phyloP scores from a whole-genome alignment of 1,284 basidiomycete genomes.

The Trichosporon ovoides region DNA sequence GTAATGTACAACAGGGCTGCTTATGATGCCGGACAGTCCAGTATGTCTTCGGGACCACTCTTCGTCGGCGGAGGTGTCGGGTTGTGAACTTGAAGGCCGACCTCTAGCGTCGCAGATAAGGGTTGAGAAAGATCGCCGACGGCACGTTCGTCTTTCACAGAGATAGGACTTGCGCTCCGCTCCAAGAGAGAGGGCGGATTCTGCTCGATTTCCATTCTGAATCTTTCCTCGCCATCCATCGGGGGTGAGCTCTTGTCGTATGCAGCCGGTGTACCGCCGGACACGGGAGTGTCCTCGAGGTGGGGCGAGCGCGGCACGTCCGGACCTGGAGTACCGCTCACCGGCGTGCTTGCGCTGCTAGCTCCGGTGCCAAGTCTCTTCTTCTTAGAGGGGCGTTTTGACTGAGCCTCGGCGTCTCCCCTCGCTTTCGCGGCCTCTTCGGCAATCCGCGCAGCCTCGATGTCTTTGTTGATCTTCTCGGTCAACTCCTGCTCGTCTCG shows the following conservation, averaged over 20 bases:
- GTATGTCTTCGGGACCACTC: too few species aligned
- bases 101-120: too few species aligned
- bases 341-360: background rate
- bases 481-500: slow-evolving; percentile 36
- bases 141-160: background rate
- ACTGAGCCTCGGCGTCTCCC: background rate
- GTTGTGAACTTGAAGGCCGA: background rate
- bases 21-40: too few species aligned
- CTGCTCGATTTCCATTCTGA: background rate
- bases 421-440: background rate
- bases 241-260: background rate
- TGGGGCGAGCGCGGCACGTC: background rate
- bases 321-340: background rate
- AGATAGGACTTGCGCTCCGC: background rate
- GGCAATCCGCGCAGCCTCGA: slow-evolving; percentile 10
- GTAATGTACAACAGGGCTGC: too few species aligned
- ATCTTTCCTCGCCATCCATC: background rate
- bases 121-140: too few species aligned
- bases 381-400: background rate
- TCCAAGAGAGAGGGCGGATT: background rate
- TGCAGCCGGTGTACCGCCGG: background rate
- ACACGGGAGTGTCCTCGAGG: background rate
- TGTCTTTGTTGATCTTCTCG: slow-evolving; percentile 25
- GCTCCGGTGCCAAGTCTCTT: background rate
- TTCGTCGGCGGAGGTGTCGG: background rate